Evolutionary conservation across 257 asterid genomes (phyloP).

Genomic region (Voacanga thouarsii): DNA sequence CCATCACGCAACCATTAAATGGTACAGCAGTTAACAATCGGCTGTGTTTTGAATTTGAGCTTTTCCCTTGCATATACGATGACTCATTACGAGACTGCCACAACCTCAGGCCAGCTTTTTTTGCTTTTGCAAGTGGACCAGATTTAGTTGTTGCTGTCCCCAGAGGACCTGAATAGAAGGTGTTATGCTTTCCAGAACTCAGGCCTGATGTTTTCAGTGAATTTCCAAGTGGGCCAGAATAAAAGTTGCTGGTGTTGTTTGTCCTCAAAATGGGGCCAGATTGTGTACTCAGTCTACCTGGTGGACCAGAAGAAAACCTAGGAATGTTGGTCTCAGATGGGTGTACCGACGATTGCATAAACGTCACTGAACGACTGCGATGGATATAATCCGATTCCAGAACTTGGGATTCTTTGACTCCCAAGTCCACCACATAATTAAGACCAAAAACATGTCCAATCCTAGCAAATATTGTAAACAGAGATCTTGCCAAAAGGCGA

Average conservation of each 20-base stretch:
- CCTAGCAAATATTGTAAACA: slow-evolving; percentile 65
- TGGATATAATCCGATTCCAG: slow-evolving; percentile 41
- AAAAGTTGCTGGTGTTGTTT: slow-evolving; percentile 32
- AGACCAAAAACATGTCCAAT: slow-evolving; percentile 76
- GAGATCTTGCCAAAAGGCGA: slow-evolving; percentile 70
- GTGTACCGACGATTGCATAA: slow-evolving; percentile 70
- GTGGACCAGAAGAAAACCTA: slow-evolving; percentile 47
- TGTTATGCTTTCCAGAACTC: slow-evolving; percentile 32
- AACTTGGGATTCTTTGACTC: slow-evolving; percentile 41
- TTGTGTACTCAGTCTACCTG: slow-evolving; percentile 39
- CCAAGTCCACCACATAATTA: slow-evolving; percentile 39
- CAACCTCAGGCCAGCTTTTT: slow-evolving; percentile 40
- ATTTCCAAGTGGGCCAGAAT: slow-evolving; percentile 61
- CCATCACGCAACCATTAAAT: slow-evolving; percentile 33
- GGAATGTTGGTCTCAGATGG: slow-evolving; percentile 61
- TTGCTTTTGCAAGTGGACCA: slow-evolving; percentile 40
- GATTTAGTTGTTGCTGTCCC: slow-evolving; percentile 44
- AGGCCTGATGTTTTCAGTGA: slow-evolving; percentile 40
- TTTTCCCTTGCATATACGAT: slow-evolving; percentile 32
- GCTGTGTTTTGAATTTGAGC: slow-evolving; percentile 28
- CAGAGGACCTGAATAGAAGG: slow-evolving; percentile 67
- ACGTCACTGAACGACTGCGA: slow-evolving; percentile 57
- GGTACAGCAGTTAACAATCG: slow-evolving; percentile 34
- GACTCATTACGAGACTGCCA: slow-evolving; percentile 65
- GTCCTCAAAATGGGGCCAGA: slow-evolving; percentile 68